phyloP scores from a whole-genome alignment of 2,329 filamentous ascomycete species.

The Alternaria novae-zelandiae region DNA sequence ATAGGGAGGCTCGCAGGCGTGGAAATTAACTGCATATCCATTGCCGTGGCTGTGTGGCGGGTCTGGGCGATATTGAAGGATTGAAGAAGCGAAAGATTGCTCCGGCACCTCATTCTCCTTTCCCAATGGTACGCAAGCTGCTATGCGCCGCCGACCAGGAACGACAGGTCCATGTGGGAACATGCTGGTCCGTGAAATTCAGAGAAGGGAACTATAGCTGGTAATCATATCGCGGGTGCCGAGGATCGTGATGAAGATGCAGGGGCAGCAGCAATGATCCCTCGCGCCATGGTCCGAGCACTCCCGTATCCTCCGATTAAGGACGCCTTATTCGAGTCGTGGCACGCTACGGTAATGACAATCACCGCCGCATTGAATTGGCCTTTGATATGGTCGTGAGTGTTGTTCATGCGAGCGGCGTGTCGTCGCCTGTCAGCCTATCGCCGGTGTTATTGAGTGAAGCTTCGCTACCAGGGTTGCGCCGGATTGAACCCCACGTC shows the following conservation, averaged over 20 bases:
- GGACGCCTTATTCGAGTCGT: constrained; percentile 15
- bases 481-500: constrained; percentile 22
- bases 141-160: neutral
- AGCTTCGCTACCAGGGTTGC: constrained; percentile 8
- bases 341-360: constrained; percentile 18
- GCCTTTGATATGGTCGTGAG: constrained; percentile 3
- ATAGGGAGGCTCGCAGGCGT: constrained; percentile 13
- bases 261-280: constrained; percentile 22
- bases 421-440: constrained; percentile 3
- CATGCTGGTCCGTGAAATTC: constrained; percentile 12
- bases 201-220: constrained; percentile 17
- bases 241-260: constrained; percentile 19
- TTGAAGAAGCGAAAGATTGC: neutral
- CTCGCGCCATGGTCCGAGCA: constrained; percentile 9
- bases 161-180: constrained; percentile 8
- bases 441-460: constrained; percentile 3
- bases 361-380: constrained; percentile 13
- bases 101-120: neutral
- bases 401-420: constrained; percentile 4
- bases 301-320: constrained; percentile 3
- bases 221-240: constrained; percentile 15
- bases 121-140: neutral
- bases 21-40: constrained; percentile 17
- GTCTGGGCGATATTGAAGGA: constrained; percentile 14
- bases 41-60: constrained; percentile 18